These are phyloP conservation scores for Colletotrichum lupini DNA, from an alignment of 2,329 filamentous ascomycete genomes.

Conservation along the genomic window DNA sequence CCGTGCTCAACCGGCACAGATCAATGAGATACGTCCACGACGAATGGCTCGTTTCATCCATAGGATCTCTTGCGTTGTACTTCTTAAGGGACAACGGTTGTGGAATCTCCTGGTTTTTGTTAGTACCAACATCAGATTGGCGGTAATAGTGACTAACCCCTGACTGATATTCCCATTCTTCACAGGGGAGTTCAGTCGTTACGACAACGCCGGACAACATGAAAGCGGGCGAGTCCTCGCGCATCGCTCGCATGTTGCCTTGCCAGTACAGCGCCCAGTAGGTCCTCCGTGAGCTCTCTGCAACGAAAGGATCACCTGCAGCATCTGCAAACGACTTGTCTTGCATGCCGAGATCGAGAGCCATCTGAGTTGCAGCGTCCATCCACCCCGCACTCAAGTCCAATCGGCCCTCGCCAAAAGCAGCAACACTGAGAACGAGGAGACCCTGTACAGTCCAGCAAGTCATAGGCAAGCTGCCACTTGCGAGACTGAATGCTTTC, in stretches of 20 bases:
- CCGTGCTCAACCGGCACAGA: conserved; percentile 46
- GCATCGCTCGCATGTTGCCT: conserved; percentile 39
- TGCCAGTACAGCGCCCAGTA: conserved; percentile 52
- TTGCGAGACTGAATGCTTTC: conserved; percentile 45
- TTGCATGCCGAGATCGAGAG: conserved; percentile 47
- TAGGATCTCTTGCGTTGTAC: conserved; percentile 48
- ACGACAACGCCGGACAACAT: conserved; percentile 43
- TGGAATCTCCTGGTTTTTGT: conserved; percentile 45
- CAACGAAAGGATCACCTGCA: conserved; percentile 47
- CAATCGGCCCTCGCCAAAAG: conserved; percentile 44
- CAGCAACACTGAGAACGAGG: conserved; percentile 43
- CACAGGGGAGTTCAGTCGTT: conserved; percentile 51
- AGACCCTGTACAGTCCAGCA: conserved; percentile 48
- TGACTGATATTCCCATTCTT: conserved; percentile 53
- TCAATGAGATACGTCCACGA: conserved; percentile 53
- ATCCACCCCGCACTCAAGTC: conserved; percentile 43
- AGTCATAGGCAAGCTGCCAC: conserved; percentile 45
- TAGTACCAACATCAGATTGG: neutral
- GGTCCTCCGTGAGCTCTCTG: conserved; percentile 53
- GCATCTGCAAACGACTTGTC: conserved; percentile 45
- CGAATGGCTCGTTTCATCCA: conserved; percentile 49
- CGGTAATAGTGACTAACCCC: conserved; percentile 43
- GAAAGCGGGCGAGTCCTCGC: conserved; percentile 40
- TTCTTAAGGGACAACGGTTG: conserved; percentile 45
- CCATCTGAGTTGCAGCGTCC: conserved; percentile 44